Conservation (phyloP, 106 monocot species). For the Chionographis japonica region DNA sequence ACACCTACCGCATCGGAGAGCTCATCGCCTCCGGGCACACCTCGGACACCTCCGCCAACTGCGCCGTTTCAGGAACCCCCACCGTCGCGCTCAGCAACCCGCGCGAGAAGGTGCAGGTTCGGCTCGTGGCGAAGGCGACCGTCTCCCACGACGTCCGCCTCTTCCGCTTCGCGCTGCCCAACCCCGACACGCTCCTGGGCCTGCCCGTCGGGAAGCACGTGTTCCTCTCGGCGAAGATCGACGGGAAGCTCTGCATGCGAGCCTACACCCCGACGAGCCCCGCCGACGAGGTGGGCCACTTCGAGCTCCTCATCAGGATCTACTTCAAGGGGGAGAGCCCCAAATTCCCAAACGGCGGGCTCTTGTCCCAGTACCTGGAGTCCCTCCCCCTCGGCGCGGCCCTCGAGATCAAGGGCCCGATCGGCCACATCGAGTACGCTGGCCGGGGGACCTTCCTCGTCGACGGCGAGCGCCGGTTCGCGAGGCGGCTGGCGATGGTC, state of each 20-base stretch:
- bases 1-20: conserved; percentile 78
- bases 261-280: conserved; percentile 91
- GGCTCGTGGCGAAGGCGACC: conserved; percentile 46
- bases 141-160: conserved; percentile 62
- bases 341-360: conserved; percentile 71
- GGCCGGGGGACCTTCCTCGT: conserved; percentile 73
- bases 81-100: conserved; percentile 47
- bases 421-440: conserved; percentile 83
- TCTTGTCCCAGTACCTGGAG: conserved; percentile 83
- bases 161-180: conserved; percentile 79
- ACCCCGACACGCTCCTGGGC: conserved; percentile 51
- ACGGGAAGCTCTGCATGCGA: conserved; percentile 80
- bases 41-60: conserved; percentile 45
- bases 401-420: conserved; percentile 75
- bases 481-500: conserved; percentile 63
- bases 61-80: conserved; percentile 11
- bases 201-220: conserved; percentile 87
- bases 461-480: conserved; percentile 46
- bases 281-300: conserved; percentile 58
- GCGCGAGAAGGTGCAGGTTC: conserved; percentile 61
- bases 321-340: conserved; percentile 63
- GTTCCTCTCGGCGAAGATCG: conserved; percentile 57
- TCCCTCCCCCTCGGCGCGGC: conserved; percentile 49
- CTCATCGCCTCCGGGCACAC: conserved; percentile 39
- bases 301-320: conserved; percentile 78